Conservation (phyloP, 2,329 filamentous ascomycete genomes). For the Epichloe gansuensis region DNA sequence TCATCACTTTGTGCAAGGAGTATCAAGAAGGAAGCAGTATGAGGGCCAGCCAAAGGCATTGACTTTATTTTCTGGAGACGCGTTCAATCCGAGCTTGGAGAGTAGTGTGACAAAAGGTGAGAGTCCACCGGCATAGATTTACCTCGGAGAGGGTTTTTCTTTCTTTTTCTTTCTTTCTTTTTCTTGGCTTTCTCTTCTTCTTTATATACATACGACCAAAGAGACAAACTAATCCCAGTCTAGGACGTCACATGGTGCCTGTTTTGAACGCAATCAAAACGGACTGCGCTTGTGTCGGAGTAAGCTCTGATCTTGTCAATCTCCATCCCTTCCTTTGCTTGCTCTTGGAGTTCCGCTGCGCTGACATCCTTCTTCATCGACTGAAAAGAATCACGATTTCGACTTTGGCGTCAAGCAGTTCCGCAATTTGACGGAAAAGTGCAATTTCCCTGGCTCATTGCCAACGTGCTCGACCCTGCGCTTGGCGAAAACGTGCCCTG, state of each 20-base stretch:
- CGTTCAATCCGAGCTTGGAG: slow-evolving; percentile 83
- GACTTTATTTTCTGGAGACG: slow-evolving; percentile 84
- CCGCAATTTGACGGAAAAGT: slow-evolving; percentile 57
- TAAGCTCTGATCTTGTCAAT: slow-evolving; percentile 29
- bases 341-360: too few relatives aligned
- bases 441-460: slow-evolving; percentile 78
- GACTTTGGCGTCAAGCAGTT: slow-evolving; percentile 85
- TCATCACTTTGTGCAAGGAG: slow-evolving; percentile 65
- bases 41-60: slow-evolving; percentile 52
- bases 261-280: slow-evolving; percentile 69
- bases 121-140: background rate
- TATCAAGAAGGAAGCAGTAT: slow-evolving; percentile 54
- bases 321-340: background rate
- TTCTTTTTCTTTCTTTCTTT: too few relatives aligned
- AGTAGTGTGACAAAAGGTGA: slow-evolving; percentile 77
- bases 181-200: background rate
- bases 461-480: slow-evolving; percentile 76
- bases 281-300: slow-evolving; percentile 70
- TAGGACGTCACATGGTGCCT: slow-evolving; percentile 75
- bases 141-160: background rate
- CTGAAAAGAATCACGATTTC: slow-evolving; percentile 61
- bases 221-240: background rate
- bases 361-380: too few relatives aligned
- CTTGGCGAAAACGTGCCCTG: slow-evolving; percentile 64
- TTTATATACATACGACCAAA: background rate